phyloP scores from a whole-genome alignment of 495 filamentous ascomycete species.

The Durotheca rogersii region DNA sequence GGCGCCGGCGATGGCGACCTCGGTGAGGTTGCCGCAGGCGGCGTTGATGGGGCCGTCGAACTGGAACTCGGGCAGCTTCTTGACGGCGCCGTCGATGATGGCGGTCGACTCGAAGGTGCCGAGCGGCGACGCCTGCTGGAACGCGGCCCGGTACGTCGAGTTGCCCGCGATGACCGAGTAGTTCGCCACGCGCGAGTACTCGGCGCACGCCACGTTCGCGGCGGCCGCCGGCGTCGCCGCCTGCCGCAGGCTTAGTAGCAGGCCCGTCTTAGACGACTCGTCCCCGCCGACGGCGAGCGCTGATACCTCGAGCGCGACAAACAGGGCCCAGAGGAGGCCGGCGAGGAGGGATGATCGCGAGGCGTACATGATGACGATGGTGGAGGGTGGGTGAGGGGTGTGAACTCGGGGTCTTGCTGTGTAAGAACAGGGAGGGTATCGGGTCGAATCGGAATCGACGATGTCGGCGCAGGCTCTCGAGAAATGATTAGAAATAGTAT shows the following conservation, averaged over 20 bases:
- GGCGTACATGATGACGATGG: background rate
- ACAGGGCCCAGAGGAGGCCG: background rate
- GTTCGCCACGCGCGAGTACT: slow-evolving; percentile 33
- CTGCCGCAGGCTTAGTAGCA: background rate
- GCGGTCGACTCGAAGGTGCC: slow-evolving; percentile 30
- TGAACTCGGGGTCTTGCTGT: too few species aligned
- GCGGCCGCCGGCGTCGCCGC: background rate
- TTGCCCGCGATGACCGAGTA: slow-evolving; percentile 33
- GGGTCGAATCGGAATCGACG: too few species aligned
- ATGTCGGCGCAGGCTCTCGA: background rate
- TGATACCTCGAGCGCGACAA: background rate
- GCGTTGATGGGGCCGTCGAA: slow-evolving; percentile 32
- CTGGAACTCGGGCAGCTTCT: slow-evolving; percentile 27
- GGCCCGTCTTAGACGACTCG: background rate
- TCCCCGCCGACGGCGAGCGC: background rate
- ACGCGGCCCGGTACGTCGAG: slow-evolving; percentile 36
- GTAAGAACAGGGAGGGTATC: too few species aligned
- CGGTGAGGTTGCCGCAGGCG: slow-evolving; percentile 35
- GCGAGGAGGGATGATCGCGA: background rate
- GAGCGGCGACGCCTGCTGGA: slow-evolving; percentile 29
- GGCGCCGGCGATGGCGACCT: slow-evolving; percentile 31
- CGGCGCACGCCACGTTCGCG: slow-evolving; percentile 20
- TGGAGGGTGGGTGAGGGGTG: too few species aligned
- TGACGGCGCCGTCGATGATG: slow-evolving; percentile 33
- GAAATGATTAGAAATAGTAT: background rate